Percentiles rank a stretch among this genome's conserved stretches.
Conservation (phyloP, 345 rosid species). For the Melaleuca quinquenervia region DNA sequence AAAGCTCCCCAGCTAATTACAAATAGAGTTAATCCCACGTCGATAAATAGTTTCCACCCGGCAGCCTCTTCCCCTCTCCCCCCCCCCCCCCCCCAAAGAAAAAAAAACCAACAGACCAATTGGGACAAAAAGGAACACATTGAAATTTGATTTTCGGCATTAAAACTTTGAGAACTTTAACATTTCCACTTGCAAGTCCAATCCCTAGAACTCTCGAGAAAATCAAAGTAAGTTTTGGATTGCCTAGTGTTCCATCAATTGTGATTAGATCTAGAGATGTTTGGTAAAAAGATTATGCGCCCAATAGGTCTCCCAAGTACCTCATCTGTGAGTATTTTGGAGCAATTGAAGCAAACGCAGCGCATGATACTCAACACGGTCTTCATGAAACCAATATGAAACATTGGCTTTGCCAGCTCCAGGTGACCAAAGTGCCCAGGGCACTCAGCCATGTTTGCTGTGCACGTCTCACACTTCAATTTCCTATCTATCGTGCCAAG, state of each 20-base stretch:
- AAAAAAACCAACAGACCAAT: background rate
- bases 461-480: constrained; percentile 85
- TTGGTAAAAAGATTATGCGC: background rate
- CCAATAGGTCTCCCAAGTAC: constrained; percentile 21
- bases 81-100: no score
- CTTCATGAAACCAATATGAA: constrained; percentile 86
- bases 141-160: background rate
- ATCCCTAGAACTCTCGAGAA: background rate
- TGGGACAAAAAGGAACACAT: background rate
- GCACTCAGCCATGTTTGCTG: constrained; percentile 93
- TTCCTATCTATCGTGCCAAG: constrained; percentile 92
- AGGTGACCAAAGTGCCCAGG: constrained; percentile 95
- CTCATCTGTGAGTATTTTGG: constrained; percentile 87
- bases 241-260: background rate
- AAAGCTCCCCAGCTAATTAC: background rate
- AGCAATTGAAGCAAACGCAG: constrained; percentile 91
- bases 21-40: background rate
- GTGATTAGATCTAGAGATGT: background rate
- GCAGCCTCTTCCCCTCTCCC: no score
- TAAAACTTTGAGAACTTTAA: background rate
- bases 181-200: background rate
- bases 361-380: constrained; percentile 87
- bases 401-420: constrained; percentile 98
- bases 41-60: background rate
- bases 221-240: background rate